Evolutionary conservation across 2,329 filamentous ascomycete species (phyloP).

Genomic region (Hortaea werneckii): DNA sequence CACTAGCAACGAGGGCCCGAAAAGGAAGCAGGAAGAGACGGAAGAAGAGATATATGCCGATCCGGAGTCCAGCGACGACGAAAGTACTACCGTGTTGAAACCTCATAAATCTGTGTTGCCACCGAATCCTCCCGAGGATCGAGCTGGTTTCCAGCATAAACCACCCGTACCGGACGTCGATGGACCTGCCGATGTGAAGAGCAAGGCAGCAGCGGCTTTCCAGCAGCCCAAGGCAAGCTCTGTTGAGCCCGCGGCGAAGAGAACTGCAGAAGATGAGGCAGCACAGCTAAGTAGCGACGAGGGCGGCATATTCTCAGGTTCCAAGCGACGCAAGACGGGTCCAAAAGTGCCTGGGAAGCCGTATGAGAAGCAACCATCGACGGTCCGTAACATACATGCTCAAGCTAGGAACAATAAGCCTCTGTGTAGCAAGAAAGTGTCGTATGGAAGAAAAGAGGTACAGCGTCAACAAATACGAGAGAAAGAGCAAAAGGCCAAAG

Average conservation of each 20-base stretch:
- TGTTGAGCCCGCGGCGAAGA: conserved; percentile 4
- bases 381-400: conserved; percentile 9
- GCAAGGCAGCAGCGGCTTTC: neutral
- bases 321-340: conserved; percentile 5
- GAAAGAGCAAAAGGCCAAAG: neutral
- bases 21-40: conserved; percentile 1
- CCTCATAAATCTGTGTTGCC: neutral
- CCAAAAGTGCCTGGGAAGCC: conserved; percentile 6
- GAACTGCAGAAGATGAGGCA: neutral
- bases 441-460: neutral
- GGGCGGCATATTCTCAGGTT: conserved; percentile 8
- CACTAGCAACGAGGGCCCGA: neutral
- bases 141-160: neutral
- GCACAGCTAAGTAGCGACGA: conserved; percentile 6
- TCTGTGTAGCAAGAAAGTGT: neutral
- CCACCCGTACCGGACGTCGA: too few relatives aligned
- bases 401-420: neutral
- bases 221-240: neutral
- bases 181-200: neutral
- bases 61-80: conserved; percentile 9
- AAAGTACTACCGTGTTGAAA: neutral
- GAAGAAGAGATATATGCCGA: conserved; percentile 6
- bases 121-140: neutral
- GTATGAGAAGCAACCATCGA: conserved; percentile 11
- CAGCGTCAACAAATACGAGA: neutral